These are phyloP conservation scores for Pyrus communis DNA, from an alignment of 306 rosid species.

Conservation along the genomic window DNA sequence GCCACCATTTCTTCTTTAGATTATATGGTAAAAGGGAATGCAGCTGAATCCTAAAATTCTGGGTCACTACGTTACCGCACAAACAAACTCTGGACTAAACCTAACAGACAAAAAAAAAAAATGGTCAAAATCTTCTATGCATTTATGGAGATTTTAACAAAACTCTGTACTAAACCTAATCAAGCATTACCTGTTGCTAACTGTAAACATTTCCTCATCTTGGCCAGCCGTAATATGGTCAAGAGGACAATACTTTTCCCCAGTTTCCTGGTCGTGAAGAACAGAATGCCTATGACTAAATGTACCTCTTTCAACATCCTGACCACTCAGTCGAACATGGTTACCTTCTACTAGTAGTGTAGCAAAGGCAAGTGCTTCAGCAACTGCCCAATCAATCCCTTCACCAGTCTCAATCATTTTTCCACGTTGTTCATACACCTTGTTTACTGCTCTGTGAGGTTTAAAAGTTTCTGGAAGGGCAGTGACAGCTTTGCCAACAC, in stretches of 20 bases:
- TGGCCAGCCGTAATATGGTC: slow-evolving; percentile 82
- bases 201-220: slow-evolving; percentile 87
- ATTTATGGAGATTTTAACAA: neutral
- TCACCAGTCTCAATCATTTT: slow-evolving; percentile 94
- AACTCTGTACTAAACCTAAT: neutral
- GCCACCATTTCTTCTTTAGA: neutral
- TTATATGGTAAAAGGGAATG: neutral
- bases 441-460: slow-evolving; percentile 89
- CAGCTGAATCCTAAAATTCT: neutral
- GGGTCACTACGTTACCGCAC: neutral
- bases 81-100: neutral
- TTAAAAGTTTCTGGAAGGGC: slow-evolving; percentile 65
- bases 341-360: slow-evolving; percentile 89
- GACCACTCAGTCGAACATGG: slow-evolving; percentile 92
- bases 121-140: too few relatives aligned
- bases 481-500: slow-evolving; percentile 89
- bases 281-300: slow-evolving; percentile 94
- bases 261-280: slow-evolving; percentile 85
- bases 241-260: slow-evolving; percentile 76
- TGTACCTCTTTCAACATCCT: slow-evolving; percentile 98
- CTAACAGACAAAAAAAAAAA: neutral
- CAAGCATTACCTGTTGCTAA: slow-evolving; percentile 82
- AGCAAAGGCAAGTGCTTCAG: slow-evolving; percentile 94
- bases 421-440: slow-evolving; percentile 71
- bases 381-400: slow-evolving; percentile 95